Evolutionary conservation across 2,329 filamentous ascomycete species (phyloP), one percentile per base, ranked within the genome.

Genomic region (Colletotrichum paranaense): DNA sequence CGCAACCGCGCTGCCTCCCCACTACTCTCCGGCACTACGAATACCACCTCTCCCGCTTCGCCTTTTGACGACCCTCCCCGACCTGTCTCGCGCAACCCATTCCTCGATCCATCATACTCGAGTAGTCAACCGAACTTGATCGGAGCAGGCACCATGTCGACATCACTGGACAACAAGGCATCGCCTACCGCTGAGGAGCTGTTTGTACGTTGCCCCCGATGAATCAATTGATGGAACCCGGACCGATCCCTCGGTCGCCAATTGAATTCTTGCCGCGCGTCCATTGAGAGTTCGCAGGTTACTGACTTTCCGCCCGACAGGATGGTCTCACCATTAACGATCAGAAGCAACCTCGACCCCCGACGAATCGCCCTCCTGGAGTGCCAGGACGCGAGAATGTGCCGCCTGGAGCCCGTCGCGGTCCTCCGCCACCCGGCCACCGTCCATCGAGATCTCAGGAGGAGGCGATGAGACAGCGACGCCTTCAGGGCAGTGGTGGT

Each of bases 11-110:
- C 92, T 76, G 86, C 87, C 49, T 94, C 92, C 75, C 92, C 89
- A 63, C 70, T 73, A 66, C 66, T 69, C 32, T 81, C 84, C 66
- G 82, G 78, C 75, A 74, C 79, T 63, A 72, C 67, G 76, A 78
- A 79, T 78, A 85, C 79, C 78, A 79, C 80, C 77, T 82, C 84
- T 81, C 85, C 84, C 77, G 83, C 82, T 75, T 92, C 89, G 76
- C 91, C 88, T 74, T 91, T 91, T 80, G 89, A 90, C 82, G 89
- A 91, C 82, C 86, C 82, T 75, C 84, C 86, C 77, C 88, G 92
- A 79, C 92, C 92, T 68, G 83, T 91, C 72, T 94, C 93, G 77
- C 90, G 90, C 81, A 95, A 95, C 78, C 93, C 93, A 46, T 95
- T 95, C 80, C 88, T 95, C 75, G 92, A 93, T 77, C 86, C 87